Evolutionary conservation across 768 basidiomycete species (phyloP).

Genomic region (Trichaptum fuscoviolaceum): DNA sequence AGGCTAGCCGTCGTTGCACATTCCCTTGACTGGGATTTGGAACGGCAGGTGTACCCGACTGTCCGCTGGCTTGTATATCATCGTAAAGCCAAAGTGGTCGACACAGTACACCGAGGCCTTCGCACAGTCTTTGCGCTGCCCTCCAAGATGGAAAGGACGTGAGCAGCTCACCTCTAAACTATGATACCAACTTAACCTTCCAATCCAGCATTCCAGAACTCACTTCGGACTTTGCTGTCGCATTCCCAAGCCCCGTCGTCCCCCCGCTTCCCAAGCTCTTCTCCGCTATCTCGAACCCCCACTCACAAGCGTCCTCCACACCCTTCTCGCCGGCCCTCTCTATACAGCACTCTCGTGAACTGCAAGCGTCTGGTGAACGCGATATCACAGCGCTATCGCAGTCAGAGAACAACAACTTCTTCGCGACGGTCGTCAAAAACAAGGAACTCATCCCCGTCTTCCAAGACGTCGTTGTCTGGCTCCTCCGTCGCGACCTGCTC

Average conservation of each 20-base stretch:
- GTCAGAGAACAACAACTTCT: slow-evolving; percentile 60
- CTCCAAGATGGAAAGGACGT: slow-evolving; percentile 56
- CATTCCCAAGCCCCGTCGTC: slow-evolving; percentile 56
- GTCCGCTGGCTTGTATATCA: slow-evolving; percentile 91
- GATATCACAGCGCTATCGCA: slow-evolving; percentile 33
- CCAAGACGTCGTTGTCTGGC: slow-evolving; percentile 83
- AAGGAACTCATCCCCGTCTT: slow-evolving; percentile 67
- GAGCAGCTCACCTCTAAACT: slow-evolving; percentile 26
- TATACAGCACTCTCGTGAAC: background rate
- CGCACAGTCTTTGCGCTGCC: slow-evolving; percentile 81
- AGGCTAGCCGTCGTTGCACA: slow-evolving; percentile 78
- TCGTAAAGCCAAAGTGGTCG: slow-evolving; percentile 84
- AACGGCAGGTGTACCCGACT: slow-evolving; percentile 80
- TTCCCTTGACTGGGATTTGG: slow-evolving; percentile 77
- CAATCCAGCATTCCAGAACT: slow-evolving; percentile 46
- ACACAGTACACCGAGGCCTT: slow-evolving; percentile 71
- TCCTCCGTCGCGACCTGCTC: slow-evolving; percentile 82
- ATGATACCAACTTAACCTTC: slow-evolving; percentile 11
- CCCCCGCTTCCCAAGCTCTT: slow-evolving; percentile 71
- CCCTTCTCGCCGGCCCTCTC: background rate
- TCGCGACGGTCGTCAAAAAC: slow-evolving; percentile 66
- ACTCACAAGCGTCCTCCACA: slow-evolving; percentile 29
- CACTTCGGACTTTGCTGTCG: slow-evolving; percentile 51
- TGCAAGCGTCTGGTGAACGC: background rate
- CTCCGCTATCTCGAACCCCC: slow-evolving; percentile 64